A percentile compares a stretch with the other conserved stretches of the same genome.
Evolutionary conservation across 140 eudicot genomes (phyloP).

Genomic region (Anethum foeniculum): DNA sequence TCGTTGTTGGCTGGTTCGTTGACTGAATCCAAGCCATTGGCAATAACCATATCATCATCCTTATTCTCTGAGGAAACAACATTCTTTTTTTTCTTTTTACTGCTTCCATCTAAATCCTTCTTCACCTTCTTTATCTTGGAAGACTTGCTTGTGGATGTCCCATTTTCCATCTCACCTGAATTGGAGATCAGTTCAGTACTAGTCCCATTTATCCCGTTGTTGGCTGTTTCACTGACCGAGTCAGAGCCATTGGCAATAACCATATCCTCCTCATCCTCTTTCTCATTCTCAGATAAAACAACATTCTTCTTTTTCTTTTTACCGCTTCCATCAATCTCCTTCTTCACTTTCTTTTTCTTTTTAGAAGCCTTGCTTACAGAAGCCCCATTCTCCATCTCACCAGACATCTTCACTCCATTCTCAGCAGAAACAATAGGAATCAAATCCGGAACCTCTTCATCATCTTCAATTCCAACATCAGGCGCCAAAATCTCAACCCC

Average conservation of each 20-base stretch:
- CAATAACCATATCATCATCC: conserved; percentile 17
- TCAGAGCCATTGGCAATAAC: conserved; percentile 18
- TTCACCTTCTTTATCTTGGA: conserved; percentile 41
- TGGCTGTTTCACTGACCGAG: conserved; percentile 16
- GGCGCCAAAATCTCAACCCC: conserved; percentile 49
- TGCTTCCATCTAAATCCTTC: conserved; percentile 22
- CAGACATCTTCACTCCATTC: not conserved
- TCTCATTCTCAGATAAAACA: conserved; percentile 13
- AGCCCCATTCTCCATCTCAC: conserved; percentile 7
- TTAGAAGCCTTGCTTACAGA: conserved; percentile 21
- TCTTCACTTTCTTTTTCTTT: conserved; percentile 49
- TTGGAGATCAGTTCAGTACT: conserved; percentile 33
- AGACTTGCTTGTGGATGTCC: conserved; percentile 11
- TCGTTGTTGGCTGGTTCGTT: conserved; percentile 17
- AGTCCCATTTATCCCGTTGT: conserved; percentile 13
- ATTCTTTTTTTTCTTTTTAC: conserved; percentile 18
- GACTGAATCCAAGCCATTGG: conserved; percentile 21
- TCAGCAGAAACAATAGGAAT: conserved; percentile 9
- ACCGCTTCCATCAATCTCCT: conserved; percentile 16
- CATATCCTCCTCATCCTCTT: conserved; percentile 18
- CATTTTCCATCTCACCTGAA: conserved; percentile 9
- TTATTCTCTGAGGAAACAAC: conserved; percentile 15
- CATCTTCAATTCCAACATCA: conserved; percentile 23
- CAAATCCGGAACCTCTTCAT: conserved; percentile 56
- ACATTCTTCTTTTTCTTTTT: conserved; percentile 20